A percentile compares a stretch with the other conserved stretches of the same genome.
Conservation (phyloP, 2,329 filamentous ascomycete species). For the Bipolaris victoriae region DNA sequence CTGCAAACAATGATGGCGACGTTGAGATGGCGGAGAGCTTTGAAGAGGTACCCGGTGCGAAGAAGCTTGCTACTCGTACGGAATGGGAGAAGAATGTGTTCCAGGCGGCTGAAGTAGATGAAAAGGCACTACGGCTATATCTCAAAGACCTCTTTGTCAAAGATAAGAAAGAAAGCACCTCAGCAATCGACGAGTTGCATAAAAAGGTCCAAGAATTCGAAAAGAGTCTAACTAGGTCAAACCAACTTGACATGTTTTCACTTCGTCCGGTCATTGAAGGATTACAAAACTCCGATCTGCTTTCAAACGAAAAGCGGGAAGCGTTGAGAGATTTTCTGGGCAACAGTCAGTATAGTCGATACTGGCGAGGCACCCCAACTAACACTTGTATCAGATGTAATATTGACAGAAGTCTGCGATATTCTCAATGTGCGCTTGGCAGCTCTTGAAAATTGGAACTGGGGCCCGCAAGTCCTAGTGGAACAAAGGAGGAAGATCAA, state of each 20-base stretch:
- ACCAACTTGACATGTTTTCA: conserved; percentile 42
- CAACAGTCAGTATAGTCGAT: conserved; percentile 18
- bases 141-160: conserved; percentile 32
- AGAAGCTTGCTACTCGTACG: conserved; percentile 36
- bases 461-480: conserved; percentile 37
- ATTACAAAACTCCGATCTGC: conserved; percentile 54
- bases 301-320: conserved; percentile 50
- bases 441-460: conserved; percentile 37
- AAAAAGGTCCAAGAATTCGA: conserved; percentile 31
- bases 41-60: conserved; percentile 40
- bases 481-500: conserved; percentile 41
- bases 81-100: conserved; percentile 45
- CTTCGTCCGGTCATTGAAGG: conserved; percentile 53
- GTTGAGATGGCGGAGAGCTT: conserved; percentile 38
- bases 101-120: conserved; percentile 34
- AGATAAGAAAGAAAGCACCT: conserved; percentile 24
- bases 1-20: conserved; percentile 23
- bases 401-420: conserved; percentile 40
- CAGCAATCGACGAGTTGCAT: conserved; percentile 27
- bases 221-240: conserved; percentile 19
- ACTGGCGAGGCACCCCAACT: background rate
- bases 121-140: conserved; percentile 28
- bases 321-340: conserved; percentile 42
- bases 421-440: conserved; percentile 42
- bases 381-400: conserved; percentile 23